A percentile compares a stretch with the other conserved stretches of the same genome.
These are phyloP conservation scores for Didymellaceae sp. DNA, from an alignment of 2,329 filamentous ascomycete genomes.

Conservation along the genomic window DNA sequence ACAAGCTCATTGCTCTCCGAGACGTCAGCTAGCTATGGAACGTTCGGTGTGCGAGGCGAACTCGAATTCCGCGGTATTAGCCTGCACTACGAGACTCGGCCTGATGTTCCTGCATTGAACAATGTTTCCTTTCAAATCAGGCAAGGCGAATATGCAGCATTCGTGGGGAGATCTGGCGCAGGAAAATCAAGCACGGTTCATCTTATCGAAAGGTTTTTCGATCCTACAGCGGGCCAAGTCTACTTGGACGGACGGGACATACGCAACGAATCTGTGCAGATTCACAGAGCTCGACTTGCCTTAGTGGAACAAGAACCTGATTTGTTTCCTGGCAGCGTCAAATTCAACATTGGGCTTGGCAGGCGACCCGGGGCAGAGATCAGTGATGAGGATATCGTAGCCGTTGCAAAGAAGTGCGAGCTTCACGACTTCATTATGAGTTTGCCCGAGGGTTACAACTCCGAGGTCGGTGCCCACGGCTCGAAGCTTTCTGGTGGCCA, in stretches of 20 bases:
- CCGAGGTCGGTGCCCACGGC: conserved; percentile 53
- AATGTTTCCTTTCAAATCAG: conserved; percentile 50
- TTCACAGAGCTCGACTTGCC: conserved; percentile 49
- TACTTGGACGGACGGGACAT: conserved; percentile 53
- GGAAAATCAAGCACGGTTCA: conserved; percentile 55
- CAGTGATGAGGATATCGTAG: conserved; percentile 37
- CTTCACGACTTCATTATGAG: conserved; percentile 57
- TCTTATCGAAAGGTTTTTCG: conserved; percentile 57
- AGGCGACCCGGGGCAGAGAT: conserved; percentile 33
- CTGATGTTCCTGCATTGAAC: conserved; percentile 42
- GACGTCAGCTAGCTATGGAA: conserved; percentile 26
- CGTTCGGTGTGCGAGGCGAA: conserved; percentile 31
- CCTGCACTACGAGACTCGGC: conserved; percentile 42
- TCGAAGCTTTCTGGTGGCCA: conserved; percentile 55
- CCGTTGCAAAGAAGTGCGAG: conserved; percentile 51
- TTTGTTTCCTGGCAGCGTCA: conserved; percentile 54
- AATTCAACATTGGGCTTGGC: conserved; percentile 54
- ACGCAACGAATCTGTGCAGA: conserved; percentile 44
- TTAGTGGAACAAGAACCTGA: conserved; percentile 55
- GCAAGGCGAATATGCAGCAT: conserved; percentile 47
- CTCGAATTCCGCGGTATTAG: conserved; percentile 44
- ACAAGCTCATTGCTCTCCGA: conserved; percentile 19
- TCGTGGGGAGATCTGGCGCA: conserved; percentile 55
- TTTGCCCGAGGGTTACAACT: conserved; percentile 56
- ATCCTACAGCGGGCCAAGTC: conserved; percentile 49